Percentiles rank a stretch among this genome's conserved stretches.
Evolutionary conservation across 345 rosid genomes (phyloP).

Genomic region (Salix viminalis): DNA sequence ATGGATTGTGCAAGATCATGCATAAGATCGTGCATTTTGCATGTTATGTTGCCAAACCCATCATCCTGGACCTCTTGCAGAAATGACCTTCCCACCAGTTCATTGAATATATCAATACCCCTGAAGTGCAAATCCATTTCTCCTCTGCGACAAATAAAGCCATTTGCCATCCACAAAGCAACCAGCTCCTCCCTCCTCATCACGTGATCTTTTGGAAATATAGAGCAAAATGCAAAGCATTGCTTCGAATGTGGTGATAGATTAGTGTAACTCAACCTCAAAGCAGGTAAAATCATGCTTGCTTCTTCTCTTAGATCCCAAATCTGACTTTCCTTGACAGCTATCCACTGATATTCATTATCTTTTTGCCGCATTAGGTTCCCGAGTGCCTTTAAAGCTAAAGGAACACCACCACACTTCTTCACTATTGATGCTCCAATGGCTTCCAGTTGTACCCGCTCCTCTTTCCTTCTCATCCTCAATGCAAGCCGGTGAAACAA

Average conservation of each 20-base stretch:
- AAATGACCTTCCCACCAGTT: constrained; percentile 17
- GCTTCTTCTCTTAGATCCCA: constrained; percentile 9
- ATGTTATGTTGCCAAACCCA: background rate
- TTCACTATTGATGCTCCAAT: constrained; percentile 8
- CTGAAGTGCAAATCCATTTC: background rate
- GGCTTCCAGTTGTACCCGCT: background rate
- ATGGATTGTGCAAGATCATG: constrained; percentile 21
- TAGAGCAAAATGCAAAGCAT: constrained; percentile 6
- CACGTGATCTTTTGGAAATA: background rate
- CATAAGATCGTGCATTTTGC: constrained; percentile 27
- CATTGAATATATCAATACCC: constrained; percentile 19
- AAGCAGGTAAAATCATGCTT: background rate
- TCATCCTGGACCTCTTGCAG: constrained; percentile 2
- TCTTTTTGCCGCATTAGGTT: constrained; percentile 3
- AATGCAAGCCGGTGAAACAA: constrained; percentile 7
- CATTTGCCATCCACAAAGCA: constrained; percentile 31
- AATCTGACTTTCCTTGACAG: constrained; percentile 1
- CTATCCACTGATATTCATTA: constrained; percentile 3
- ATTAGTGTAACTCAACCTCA: constrained; percentile 2
- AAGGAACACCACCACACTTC: constrained; percentile 18
- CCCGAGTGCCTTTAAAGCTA: constrained; percentile 7
- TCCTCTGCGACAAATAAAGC: background rate
- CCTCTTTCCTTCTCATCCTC: background rate
- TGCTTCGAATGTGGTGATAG: background rate
- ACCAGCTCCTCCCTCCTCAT: background rate